Base-by-base conservation (phyloP, 1,284 basidiomycete genomes). In the Cryptococcus sp. region DNA sequence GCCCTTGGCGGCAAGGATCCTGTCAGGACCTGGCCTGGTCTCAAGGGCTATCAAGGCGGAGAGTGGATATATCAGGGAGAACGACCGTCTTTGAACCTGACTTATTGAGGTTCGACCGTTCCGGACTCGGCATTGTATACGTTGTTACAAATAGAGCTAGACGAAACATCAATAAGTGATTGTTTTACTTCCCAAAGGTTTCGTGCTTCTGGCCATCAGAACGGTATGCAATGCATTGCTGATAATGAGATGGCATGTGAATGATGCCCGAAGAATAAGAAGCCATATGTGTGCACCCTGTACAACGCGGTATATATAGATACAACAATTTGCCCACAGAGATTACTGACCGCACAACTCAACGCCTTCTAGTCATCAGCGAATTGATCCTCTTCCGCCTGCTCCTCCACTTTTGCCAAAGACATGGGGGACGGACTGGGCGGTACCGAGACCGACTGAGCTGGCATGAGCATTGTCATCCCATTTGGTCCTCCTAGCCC, bases 31-130 rank as follows among this genome's bases (percentile, higher is more conserved):
- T 66, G 64, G 64, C 25, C 39, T 22, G 59, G 50, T 4, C 39
- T 66, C 17, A 35, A 64, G 35, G 61, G 59, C n/a, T 64, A 66
- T 46, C 22, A 27, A 16, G 64, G 64, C 19, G 64, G 64, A 2
- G 59, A 66, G 45, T 66, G 64, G 64, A 55, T 61, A 15, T 54
- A 59, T 25, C 61, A 61, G 7, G 66, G 61, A 35, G 31, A 35
- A 35, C 4, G 31, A 8, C 31, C 31, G 31, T 35, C 31, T 35
- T 35, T 35, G 8, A 35, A 35, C 31, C 31, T 35, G 8, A 35
- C 31, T 35, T 35, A 35, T 10, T 35, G 10, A 35, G 8, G 31
- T 10, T 10, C 31, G 31, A 35, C 10, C 4, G 13, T 13, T 13
- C 13, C 10, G 13, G 7, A 13, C 31, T 35, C 7, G 27, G 27